These are phyloP conservation scores for Dacryopinax primogenitus DNA, from an alignment of 768 basidiomycete genomes.

Conservation along the genomic window DNA sequence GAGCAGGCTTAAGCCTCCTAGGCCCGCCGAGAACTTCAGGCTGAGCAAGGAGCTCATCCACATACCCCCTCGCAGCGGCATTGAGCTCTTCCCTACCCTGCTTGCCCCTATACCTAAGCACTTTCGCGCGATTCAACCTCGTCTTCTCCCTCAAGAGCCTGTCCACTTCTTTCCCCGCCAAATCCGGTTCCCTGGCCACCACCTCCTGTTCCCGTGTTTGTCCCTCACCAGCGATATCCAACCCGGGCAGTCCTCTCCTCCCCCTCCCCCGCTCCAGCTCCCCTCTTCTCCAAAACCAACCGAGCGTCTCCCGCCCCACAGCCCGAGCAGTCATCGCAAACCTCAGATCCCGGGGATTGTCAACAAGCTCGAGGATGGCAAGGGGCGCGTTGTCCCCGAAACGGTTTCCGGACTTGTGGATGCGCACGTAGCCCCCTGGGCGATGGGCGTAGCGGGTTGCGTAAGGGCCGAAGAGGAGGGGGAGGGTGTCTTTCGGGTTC, in stretches of 20 bases:
- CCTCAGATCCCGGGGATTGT: conserved; percentile 77
- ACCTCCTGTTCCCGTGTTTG: neutral
- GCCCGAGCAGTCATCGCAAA: conserved; percentile 81
- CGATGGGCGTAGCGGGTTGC: conserved; percentile 67
- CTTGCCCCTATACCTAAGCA: neutral
- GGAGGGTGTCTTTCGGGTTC: conserved; percentile 46
- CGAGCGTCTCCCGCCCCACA: conserved; percentile 63
- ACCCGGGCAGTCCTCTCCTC: neutral
- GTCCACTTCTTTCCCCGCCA: neutral
- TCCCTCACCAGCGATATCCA: neutral
- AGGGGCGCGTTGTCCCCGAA: conserved; percentile 85
- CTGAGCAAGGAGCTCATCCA: neutral
- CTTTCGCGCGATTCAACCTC: neutral
- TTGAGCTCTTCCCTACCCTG: neutral
- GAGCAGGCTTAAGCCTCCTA: neutral
- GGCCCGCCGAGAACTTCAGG: neutral
- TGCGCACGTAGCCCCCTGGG: conserved; percentile 89
- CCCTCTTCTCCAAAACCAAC: conserved; percentile 15
- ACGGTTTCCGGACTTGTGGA: conserved; percentile 82
- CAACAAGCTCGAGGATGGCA: conserved; percentile 88
- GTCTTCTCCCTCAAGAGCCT: neutral
- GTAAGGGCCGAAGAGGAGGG: conserved; percentile 74
- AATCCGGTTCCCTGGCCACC: neutral
- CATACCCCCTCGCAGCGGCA: neutral
- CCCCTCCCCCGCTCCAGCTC: neutral